Base-by-base conservation (phyloP, 1,284 basidiomycete genomes). In the Cutaneotrichosporon curvatum region DNA sequence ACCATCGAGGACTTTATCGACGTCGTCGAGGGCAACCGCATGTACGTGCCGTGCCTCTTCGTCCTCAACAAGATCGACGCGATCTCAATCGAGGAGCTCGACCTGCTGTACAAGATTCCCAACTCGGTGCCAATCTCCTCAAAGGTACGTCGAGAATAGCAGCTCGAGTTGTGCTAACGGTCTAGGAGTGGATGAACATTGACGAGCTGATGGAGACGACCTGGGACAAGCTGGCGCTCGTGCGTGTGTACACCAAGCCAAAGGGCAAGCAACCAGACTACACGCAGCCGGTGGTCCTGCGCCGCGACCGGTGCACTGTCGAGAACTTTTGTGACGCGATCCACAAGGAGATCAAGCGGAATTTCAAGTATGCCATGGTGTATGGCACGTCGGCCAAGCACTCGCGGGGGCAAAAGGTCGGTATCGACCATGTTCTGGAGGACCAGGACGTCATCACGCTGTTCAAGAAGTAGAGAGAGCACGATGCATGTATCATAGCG, bases 1-100 rank as follows among this genome's bases (percentile, higher is more conserved):
- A 95, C 88, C 2, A 81, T 92, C 4, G 95, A 99, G 66, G 94
- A 99, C 68, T 74, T 99, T n/a, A 92, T 99, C 48, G 95, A 95
- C 65, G 87, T 94, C 30, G 82, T 92, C 50, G 90, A 94, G 73
- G 90, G 87, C 38, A 94, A 92, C 72, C 76, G 92, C 61, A 88
- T 97, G 19, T 98, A 98, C 67, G 87, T 96, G 42, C 91, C 91
- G 10, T 85, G 83, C 15, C 75, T 95, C 53, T 92, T 88, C 68
- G 89, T 90, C 56, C 57, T 73, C 43, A 74, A 73, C 69, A 75
- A 96, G 84, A 98, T 98, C 64, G 94, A 98, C 68, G 90, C 87
- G 16, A 94, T 98, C 64, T 94, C 89, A 50, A 97, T 98, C 68
- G 91, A 99, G 73, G 95, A 99, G 73, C 81, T 99, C 34, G 92